Base-by-base conservation (phyloP, 371 early-diverging fungal genomes). In the Mucor piriformis region DNA sequence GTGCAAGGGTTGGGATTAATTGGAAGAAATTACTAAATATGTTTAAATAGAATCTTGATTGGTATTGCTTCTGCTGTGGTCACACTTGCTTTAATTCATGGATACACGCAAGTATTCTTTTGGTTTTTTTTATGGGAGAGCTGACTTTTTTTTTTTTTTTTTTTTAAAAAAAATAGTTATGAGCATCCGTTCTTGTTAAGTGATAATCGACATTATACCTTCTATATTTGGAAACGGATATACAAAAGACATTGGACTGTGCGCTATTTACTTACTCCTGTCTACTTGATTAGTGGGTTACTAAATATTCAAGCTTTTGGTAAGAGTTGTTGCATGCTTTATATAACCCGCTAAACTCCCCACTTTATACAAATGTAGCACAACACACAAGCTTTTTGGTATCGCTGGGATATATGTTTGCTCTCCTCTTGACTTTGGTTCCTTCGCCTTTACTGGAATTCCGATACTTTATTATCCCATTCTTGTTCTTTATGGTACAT, bases 371-470 rank as follows among this genome's bases (percentile, higher is more conserved):
- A n/a, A n/a, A n/a, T n/a, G 13, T 55, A 67, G 78, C 81, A 15
- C 50, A 70, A 8, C 46, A 69, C 20, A 77, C 74, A 20, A 76
- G 87, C 1, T 49, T 83, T 7, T 35, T 84, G 0, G 72, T 76
- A 54, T 33, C 73, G 0, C 7, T 84, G 4, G 82, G 83, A 5
- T 92, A 85, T 52, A 12, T 70, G 0, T 57, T 59, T 3, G 69
- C 82, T 0, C 60, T 80, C 2, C 61, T 79, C 0, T 54, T 90
- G 21, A 85, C 88, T 1, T 73, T 97, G 15, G 82, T 96, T 1
- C 97, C 98, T 0, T 91, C 95, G 1, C 98, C 98, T 2, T 71
- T 98, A 23, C 70, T 98, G 23, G 98, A 98, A 67, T 93, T 97
- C 62, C 82, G 98, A 20, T 98, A 98, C 81, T 98, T 93, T 74